Percentiles rank a stretch among this genome's conserved stretches.
Conservation (phyloP, 164 flowering plant species). For the Brasenia schreberi region DNA sequence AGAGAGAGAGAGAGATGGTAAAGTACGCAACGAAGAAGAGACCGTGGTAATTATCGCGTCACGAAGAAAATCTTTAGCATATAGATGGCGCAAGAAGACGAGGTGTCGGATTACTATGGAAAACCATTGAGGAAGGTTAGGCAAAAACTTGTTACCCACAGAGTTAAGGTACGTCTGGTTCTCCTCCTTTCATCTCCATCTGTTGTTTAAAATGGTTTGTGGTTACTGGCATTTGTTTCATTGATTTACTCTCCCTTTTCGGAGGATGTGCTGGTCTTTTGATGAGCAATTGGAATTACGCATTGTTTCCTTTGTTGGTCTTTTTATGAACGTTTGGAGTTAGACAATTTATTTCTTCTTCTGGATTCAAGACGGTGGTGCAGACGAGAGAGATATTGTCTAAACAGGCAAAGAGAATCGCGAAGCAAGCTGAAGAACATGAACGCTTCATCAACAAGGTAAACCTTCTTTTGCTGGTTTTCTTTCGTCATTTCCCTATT, state of each 20-base stretch:
- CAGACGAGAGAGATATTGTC: slow-evolving; percentile 72
- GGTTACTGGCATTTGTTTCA: neutral
- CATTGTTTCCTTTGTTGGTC: neutral
- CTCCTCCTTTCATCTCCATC: neutral
- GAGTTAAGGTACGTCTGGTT: neutral
- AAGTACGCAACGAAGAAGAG: neutral
- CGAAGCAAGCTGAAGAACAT: slow-evolving; percentile 91
- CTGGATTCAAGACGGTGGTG: slow-evolving; percentile 4
- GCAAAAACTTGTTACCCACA: neutral
- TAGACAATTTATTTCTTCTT: neutral
- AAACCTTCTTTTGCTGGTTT: neutral
- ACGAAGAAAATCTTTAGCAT: neutral
- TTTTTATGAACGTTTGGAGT: too few species aligned
- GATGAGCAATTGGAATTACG: neutral
- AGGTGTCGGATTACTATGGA: neutral
- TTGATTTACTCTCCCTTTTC: neutral
- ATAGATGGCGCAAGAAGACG: neutral
- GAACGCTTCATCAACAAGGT: slow-evolving; percentile 87
- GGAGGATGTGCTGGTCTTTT: neutral
- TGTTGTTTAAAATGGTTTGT: neutral
- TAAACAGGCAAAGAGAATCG: slow-evolving; percentile 82
- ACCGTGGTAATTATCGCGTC: neutral
- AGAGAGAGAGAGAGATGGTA: neutral
- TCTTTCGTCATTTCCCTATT: neutral
- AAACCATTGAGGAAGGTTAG: neutral